These are phyloP conservation scores for Taphrina betulina DNA, from an alignment of 1,139 yeast species.

Conservation along the genomic window DNA sequence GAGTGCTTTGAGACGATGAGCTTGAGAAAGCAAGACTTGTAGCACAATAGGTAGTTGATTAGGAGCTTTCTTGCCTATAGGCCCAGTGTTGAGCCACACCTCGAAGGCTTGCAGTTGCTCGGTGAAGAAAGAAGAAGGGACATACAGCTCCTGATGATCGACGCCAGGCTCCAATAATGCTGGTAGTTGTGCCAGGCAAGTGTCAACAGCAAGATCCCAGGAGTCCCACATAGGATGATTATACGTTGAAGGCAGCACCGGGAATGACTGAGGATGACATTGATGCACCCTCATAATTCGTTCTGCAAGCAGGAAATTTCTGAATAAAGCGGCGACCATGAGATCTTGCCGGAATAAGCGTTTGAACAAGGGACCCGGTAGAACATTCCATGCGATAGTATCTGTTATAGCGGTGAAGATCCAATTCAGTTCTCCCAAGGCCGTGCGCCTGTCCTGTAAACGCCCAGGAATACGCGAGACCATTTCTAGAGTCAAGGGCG, in stretches of 20 bases:
- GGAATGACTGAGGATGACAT: constrained; percentile 93
- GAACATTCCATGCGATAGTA: constrained; percentile 94
- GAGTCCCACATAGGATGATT: constrained; percentile 96
- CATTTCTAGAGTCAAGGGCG: constrained; percentile 43
- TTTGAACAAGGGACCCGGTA: constrained; percentile 85
- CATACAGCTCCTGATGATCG: constrained; percentile 54
- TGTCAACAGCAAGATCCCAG: constrained; percentile 97
- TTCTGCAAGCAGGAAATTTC: constrained; percentile 87
- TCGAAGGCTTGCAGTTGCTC: constrained; percentile 96
- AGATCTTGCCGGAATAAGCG: constrained; percentile 89
- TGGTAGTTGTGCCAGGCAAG: constrained; percentile 64
- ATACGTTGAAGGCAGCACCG: constrained; percentile 80
- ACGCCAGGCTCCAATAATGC: constrained; percentile 44
- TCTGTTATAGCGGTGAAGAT: constrained; percentile 97
- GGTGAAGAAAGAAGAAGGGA: constrained; percentile 90
- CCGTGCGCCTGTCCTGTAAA: constrained; percentile 87
- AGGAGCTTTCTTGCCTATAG: constrained; percentile 76
- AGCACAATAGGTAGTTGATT: constrained; percentile 92
- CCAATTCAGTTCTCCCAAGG: constrained; percentile 95
- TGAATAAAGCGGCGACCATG: constrained; percentile 92
- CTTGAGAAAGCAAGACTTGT: constrained; percentile 89
- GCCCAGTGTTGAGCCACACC: constrained; percentile 89
- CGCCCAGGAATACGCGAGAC: constrained; percentile 74
- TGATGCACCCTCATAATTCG: constrained; percentile 91
- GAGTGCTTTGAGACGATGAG: constrained; percentile 85